Conservation (phyloP, 441 rosid genomes). For the Gossypium schwendimanii region DNA sequence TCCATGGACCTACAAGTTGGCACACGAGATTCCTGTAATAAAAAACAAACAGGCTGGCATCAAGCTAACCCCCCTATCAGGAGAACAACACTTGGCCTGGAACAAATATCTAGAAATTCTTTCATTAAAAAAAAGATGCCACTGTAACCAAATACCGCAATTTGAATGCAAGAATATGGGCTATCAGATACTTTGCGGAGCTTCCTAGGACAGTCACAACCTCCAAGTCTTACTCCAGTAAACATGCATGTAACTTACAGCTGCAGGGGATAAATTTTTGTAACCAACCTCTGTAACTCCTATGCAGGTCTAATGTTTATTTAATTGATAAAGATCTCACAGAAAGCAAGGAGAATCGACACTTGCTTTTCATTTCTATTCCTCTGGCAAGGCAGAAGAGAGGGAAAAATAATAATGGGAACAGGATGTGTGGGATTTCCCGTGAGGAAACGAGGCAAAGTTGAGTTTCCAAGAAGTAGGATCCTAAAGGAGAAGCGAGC, state of each 20-base stretch:
- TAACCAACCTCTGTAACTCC: slow-evolving; percentile 22
- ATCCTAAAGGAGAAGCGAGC: slow-evolving; percentile 28
- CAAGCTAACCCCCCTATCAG: background rate
- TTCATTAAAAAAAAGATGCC: background rate
- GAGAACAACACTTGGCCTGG: slow-evolving; percentile 7
- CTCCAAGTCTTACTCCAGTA: background rate
- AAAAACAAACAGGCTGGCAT: background rate
- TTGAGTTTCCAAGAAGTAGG: slow-evolving; percentile 11
- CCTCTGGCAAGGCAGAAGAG: background rate
- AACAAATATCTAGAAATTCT: slow-evolving; percentile 4
- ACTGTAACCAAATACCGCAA: too few species aligned
- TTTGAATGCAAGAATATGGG: background rate
- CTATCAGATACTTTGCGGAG: background rate
- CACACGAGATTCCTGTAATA: background rate
- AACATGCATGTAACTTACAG: slow-evolving; percentile 7
- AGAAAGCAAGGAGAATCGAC: background rate
- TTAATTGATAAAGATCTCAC: background rate
- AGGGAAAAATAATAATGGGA: slow-evolving; percentile 3
- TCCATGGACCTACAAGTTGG: background rate
- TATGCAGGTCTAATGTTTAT: background rate
- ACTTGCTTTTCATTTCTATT: background rate
- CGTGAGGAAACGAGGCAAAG: slow-evolving; percentile 11
- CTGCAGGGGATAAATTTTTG: slow-evolving; percentile 14
- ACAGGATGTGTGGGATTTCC: slow-evolving; percentile 18
- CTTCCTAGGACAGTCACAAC: slow-evolving; percentile 12